Evolutionary conservation across 441 rosid species (phyloP), one percentile per base, ranked within the genome.

Genomic region (Croton setiger): DNA sequence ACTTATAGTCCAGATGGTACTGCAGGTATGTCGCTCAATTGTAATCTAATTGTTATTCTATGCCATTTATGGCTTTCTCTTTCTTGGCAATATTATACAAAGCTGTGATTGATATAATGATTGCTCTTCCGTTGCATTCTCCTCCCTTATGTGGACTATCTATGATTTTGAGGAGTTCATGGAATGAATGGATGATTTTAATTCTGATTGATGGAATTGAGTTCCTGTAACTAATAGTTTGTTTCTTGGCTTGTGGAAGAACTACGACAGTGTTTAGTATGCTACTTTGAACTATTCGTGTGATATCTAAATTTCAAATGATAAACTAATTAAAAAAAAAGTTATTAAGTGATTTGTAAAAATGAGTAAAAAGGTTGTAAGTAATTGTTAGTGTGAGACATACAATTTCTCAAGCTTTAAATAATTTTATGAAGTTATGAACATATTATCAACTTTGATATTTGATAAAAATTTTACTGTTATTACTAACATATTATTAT

Each of bases 1-100:
- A 74, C 68, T 72, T 68, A 81, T 89, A 69, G 83, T 87, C 53
- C 93, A 88, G 82, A 93, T 93, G 98, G 88, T 88, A 52, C 76
- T 85, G 72, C 90, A 91, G 98, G 98, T 93, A 41, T 63, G 87
- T 64, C 64, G 73, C 76, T 72, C 71, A 54, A 56, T 64, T 33
- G 5, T 67, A 47, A 21, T 54, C 63, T 63, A 45, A 17, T 36
- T 33, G 53, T 33, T 72, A 45, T 6, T 2, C 67, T 72, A 11
- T 18, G 2, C 17, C 43, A 11, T 11, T 27, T 55, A 59, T 27
- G 3, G 6, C 60, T 44, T 35, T 49, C 44, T 5, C 43, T 74
- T 41, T 57, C 45, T 49, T 48, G 45, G 39, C 37, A 6, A 52
- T 57, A 18, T 17, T 23, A 23, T 36, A 13, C 39, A 15, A 11